Conservation (phyloP, 2,329 filamentous ascomycete genomes). For the Aureobasidium sp. region DNA sequence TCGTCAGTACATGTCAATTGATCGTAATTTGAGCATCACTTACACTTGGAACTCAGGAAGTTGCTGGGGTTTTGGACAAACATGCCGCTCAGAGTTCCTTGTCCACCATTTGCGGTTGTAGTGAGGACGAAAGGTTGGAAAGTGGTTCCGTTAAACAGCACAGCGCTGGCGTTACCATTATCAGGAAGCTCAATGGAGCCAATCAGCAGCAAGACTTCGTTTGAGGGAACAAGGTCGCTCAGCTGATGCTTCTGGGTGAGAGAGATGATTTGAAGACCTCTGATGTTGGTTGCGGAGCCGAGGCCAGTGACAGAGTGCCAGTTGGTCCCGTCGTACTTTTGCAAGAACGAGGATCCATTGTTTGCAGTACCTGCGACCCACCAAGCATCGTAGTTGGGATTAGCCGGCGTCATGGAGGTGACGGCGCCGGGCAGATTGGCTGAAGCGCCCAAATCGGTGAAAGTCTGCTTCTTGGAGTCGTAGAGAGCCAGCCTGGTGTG, state of each 20-base stretch:
- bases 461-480: constrained; percentile 57
- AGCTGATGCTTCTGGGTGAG: constrained; percentile 59
- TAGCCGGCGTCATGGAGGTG: constrained; percentile 66
- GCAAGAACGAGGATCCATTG: constrained; percentile 65
- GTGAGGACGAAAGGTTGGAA: constrained; percentile 76
- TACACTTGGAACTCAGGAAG: constrained; percentile 60
- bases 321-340: constrained; percentile 67
- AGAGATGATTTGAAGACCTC: constrained; percentile 72
- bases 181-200: constrained; percentile 67
- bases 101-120: constrained; percentile 51
- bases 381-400: constrained; percentile 59
- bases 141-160: constrained; percentile 73
- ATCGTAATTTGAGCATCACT: constrained; percentile 27
- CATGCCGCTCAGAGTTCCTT: constrained; percentile 69
- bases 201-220: constrained; percentile 73
- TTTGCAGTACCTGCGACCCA: constrained; percentile 66
- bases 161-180: constrained; percentile 78
- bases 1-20: constrained; percentile 13
- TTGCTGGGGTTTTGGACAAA: constrained; percentile 71
- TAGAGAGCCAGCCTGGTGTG: constrained; percentile 63
- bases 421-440: constrained; percentile 70
- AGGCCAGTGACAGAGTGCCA: constrained; percentile 65
- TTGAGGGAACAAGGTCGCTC: constrained; percentile 54
- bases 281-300: constrained; percentile 58
- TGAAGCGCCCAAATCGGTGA: constrained; percentile 55